Percentiles rank a stretch among this genome's conserved stretches.
Conservation (phyloP, 225 moss, liverwort and hornwort species). For the Takakia lepidozioides region DNA sequence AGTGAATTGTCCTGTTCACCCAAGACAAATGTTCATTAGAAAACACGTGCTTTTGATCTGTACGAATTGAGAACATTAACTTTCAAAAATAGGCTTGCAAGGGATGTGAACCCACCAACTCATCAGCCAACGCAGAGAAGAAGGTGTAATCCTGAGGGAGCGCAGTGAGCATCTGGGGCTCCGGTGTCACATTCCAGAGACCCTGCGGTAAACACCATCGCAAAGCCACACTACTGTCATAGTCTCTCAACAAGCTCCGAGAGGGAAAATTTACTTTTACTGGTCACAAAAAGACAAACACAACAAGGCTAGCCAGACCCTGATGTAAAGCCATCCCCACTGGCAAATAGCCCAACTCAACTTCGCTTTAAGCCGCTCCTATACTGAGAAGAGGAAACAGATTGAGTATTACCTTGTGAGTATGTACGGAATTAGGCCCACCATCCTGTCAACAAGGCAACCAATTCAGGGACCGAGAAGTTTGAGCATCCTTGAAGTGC, state of each 20-base stretch:
- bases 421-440: conserved; percentile 5
- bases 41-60: too few relatives aligned
- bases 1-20: conserved; percentile 52
- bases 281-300: conserved; percentile 5
- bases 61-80: too few relatives aligned
- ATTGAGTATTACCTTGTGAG: conserved; percentile 4
- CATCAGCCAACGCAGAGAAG: conserved; percentile 39
- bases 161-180: conserved; percentile 33
- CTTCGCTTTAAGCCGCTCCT: too few relatives aligned
- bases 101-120: conserved; percentile 17
- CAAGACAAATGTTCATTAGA: too few relatives aligned
- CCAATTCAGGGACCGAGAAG: too few relatives aligned
- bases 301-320: conserved; percentile 5
- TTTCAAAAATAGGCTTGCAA: background rate
- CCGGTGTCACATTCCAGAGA: conserved; percentile 46
- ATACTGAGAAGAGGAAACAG: too few relatives aligned
- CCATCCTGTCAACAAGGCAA: conserved; percentile 9
- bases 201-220: conserved; percentile 17
- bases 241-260: conserved; percentile 7
- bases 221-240: background rate
- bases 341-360: too few relatives aligned
- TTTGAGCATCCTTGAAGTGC: too few relatives aligned
- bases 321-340: conserved; percentile 1
- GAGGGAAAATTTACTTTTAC: background rate
- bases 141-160: conserved; percentile 45